Evolutionary conservation across 352 stramenopile species (phyloP).

Genomic region (Phytopythium sindhum): DNA sequence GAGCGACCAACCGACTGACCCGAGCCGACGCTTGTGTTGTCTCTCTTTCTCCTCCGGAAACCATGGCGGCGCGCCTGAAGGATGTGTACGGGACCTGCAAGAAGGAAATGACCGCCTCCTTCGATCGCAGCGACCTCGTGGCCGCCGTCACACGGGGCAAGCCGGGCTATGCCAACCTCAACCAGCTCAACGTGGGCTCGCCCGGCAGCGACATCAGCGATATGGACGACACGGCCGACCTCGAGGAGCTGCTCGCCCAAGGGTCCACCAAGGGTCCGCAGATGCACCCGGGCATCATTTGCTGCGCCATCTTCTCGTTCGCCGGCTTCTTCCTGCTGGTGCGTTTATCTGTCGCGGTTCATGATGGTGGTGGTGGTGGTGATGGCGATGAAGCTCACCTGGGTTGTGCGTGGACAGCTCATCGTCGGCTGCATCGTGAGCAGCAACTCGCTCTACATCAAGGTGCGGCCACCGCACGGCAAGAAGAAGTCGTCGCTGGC

Average conservation of each 20-base stretch:
- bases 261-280: slow-evolving; percentile 68
- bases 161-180: slow-evolving; percentile 79
- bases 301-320: slow-evolving; percentile 75
- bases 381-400: background rate
- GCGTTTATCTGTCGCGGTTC: slow-evolving; percentile 6
- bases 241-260: slow-evolving; percentile 75
- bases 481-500: slow-evolving; percentile 83
- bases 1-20: slow-evolving; percentile 8
- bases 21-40: slow-evolving; percentile 1
- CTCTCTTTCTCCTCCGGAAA: background rate
- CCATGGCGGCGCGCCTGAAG: slow-evolving; percentile 51
- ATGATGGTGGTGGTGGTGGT: background rate
- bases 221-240: slow-evolving; percentile 70
- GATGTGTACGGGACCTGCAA: slow-evolving; percentile 72
- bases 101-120: slow-evolving; percentile 78
- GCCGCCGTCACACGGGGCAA: slow-evolving; percentile 64
- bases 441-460: slow-evolving; percentile 88
- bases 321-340: slow-evolving; percentile 71
- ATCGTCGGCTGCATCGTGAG: slow-evolving; percentile 84
- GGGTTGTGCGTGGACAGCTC: slow-evolving; percentile 30
- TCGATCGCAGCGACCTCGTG: slow-evolving; percentile 65
- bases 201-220: slow-evolving; percentile 74
- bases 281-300: slow-evolving; percentile 74
- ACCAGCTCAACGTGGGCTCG: slow-evolving; percentile 78
- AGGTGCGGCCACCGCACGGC: slow-evolving; percentile 68